phyloP scores from a whole-genome alignment of 768 basidiomycete genomes.

The Lentinula edodes region DNA sequence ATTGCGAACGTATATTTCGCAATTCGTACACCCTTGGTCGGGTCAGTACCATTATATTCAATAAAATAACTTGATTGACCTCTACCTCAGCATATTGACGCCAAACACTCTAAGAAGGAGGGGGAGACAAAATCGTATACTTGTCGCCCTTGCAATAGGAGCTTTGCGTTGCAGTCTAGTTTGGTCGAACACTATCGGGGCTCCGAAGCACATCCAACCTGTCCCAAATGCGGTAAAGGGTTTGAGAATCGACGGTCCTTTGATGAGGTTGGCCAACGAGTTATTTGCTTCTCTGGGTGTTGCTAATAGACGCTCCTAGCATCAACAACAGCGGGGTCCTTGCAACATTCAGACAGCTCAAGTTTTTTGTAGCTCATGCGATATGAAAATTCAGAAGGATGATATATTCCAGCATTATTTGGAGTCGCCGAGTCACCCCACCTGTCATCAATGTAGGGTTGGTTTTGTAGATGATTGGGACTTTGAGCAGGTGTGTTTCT shows the following conservation, averaged over 20 bases:
- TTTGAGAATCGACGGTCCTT: not conserved
- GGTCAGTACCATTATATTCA: not conserved
- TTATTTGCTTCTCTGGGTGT: not conserved
- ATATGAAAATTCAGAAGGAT: not conserved
- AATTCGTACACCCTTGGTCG: not conserved
- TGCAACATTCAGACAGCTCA: not conserved
- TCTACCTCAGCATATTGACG: not conserved
- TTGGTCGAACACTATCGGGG: constrained; percentile 3
- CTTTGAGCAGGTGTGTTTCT: not conserved
- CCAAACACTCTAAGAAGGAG: not conserved
- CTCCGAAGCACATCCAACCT: not conserved
- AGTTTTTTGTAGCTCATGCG: not conserved
- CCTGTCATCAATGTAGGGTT: not conserved
- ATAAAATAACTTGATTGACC: not conserved
- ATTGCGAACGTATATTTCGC: not conserved
- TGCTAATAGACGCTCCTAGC: not conserved
- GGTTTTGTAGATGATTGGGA: not conserved
- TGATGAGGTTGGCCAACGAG: not conserved
- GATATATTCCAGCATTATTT: not conserved
- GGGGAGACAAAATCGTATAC: no score
- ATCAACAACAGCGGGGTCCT: not conserved
- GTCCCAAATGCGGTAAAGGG: not conserved
- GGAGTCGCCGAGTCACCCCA: not conserved
- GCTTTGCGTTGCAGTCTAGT: not conserved
- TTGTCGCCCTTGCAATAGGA: not conserved